Evolutionary conservation across 2,329 filamentous ascomycete species (phyloP).

Genomic region (Peltaster fructicola): DNA sequence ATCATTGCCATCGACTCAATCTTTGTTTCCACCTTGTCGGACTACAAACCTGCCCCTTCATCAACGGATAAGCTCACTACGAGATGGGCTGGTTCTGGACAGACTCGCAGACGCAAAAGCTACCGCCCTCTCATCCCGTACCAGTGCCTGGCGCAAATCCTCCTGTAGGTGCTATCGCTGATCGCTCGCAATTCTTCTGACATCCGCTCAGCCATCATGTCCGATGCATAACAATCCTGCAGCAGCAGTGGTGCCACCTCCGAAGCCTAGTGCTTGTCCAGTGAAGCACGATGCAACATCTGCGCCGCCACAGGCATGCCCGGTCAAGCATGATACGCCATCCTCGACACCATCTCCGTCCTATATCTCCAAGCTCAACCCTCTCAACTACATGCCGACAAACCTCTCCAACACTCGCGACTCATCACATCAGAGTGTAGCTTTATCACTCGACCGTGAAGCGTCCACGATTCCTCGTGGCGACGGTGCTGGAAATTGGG

Average conservation of each 20-base stretch:
- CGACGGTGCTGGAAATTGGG: slow-evolving; percentile 63
- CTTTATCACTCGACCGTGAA: slow-evolving; percentile 66
- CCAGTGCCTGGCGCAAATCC: slow-evolving; percentile 29
- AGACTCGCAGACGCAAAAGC: slow-evolving; percentile 27
- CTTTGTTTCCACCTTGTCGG: too few relatives aligned
- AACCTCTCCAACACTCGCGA: slow-evolving; percentile 60
- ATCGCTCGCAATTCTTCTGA: slow-evolving; percentile 6
- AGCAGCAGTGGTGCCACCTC: slow-evolving; percentile 15
- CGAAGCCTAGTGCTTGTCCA: slow-evolving; percentile 2
- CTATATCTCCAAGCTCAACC: slow-evolving; percentile 49
- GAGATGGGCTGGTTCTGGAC: slow-evolving; percentile 58
- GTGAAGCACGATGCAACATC: slow-evolving; percentile 27
- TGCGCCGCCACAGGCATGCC: slow-evolving; percentile 7
- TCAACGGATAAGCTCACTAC: slow-evolving; percentile 1
- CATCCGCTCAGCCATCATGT: slow-evolving; percentile 39
- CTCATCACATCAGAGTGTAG: slow-evolving; percentile 52
- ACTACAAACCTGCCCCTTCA: background rate
- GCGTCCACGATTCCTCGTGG: slow-evolving; percentile 81
- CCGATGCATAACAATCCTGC: slow-evolving; percentile 43
- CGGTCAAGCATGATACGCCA: slow-evolving; percentile 24
- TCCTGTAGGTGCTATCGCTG: slow-evolving; percentile 29
- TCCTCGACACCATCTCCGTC: slow-evolving; percentile 23
- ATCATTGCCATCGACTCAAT: too few relatives aligned
- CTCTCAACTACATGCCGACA: slow-evolving; percentile 90
- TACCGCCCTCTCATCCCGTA: slow-evolving; percentile 27